Evolutionary conservation across 768 basidiomycete species (phyloP).

Genomic region (Suillus subluteus): DNA sequence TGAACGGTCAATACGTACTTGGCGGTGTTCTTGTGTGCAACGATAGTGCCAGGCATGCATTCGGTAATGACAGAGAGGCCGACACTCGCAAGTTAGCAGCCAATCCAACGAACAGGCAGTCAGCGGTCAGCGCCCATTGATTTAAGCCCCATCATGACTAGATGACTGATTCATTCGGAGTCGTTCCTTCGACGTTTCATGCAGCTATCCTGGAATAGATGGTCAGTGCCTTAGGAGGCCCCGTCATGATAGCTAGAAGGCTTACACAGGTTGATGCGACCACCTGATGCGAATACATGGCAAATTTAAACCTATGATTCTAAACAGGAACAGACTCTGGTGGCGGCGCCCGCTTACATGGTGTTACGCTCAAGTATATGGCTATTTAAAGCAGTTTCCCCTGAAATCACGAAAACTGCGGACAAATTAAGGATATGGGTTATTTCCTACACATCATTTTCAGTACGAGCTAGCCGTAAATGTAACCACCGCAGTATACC

Average conservation of each 20-base stretch:
- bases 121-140: background rate
- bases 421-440: background rate
- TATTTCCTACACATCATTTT: background rate
- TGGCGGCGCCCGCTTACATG: background rate
- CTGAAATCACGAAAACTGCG: background rate
- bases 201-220: background rate
- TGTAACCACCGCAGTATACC: no score
- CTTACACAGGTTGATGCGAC: background rate
- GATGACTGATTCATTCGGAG: background rate
- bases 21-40: slow-evolving; percentile 86
- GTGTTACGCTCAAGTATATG: background rate
- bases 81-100: slow-evolving; percentile 88
- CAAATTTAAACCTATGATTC: background rate
- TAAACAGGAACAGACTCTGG: background rate
- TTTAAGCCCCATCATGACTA: background rate
- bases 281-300: background rate
- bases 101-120: slow-evolving; percentile 62
- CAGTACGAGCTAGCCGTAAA: background rate
- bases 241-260: background rate
- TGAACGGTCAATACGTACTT: slow-evolving; percentile 54
- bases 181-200: background rate
- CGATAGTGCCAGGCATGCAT: slow-evolving; percentile 80
- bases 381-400: background rate
- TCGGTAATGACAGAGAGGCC: slow-evolving; percentile 73
- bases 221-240: background rate